A percentile compares a stretch with the other conserved stretches of the same genome.
These are phyloP conservation scores for Apophysomyces trapeziformis DNA, from an alignment of 371 early-diverging fungal species.

Conservation along the genomic window DNA sequence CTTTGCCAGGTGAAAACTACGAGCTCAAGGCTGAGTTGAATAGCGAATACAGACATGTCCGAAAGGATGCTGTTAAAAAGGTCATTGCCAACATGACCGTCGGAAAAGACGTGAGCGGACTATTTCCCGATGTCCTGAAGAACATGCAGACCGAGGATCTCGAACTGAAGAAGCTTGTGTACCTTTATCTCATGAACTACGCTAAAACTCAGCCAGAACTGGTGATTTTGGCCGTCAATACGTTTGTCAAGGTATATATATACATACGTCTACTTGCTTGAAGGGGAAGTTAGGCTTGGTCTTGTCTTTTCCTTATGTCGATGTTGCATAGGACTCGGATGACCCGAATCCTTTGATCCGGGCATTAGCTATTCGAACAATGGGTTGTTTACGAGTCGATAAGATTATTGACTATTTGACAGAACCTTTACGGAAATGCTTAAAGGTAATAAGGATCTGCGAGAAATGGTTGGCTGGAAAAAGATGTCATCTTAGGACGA, in stretches of 20 bases:
- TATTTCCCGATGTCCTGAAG: constrained; percentile 96
- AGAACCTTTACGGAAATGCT: constrained; percentile 86
- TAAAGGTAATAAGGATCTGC: constrained; percentile 49
- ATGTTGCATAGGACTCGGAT: constrained; percentile 27
- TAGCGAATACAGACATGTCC: constrained; percentile 90
- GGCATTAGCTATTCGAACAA: constrained; percentile 92
- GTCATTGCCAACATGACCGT: constrained; percentile 95
- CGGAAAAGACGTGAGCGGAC: constrained; percentile 84
- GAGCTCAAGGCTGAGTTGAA: constrained; percentile 96
- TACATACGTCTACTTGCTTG: background rate
- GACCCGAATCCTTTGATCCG: constrained; percentile 92
- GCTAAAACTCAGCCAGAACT: constrained; percentile 90
- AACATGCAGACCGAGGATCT: constrained; percentile 99
- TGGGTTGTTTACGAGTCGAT: constrained; percentile 93
- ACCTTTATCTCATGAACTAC: constrained; percentile 87
- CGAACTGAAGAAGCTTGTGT: constrained; percentile 91
- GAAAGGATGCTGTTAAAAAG: constrained; percentile 97
- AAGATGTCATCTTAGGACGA: constrained; percentile 58
- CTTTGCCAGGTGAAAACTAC: constrained; percentile 86
- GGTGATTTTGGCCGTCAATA: constrained; percentile 80
- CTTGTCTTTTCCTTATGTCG: background rate
- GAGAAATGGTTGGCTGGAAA: background rate
- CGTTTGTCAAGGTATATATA: constrained; percentile 61
- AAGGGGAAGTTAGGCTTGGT: background rate
- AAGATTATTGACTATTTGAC: constrained; percentile 81